phyloP scores from a whole-genome alignment of 2,329 filamentous ascomycete genomes.

The Alternaria angustiovoidea region DNA sequence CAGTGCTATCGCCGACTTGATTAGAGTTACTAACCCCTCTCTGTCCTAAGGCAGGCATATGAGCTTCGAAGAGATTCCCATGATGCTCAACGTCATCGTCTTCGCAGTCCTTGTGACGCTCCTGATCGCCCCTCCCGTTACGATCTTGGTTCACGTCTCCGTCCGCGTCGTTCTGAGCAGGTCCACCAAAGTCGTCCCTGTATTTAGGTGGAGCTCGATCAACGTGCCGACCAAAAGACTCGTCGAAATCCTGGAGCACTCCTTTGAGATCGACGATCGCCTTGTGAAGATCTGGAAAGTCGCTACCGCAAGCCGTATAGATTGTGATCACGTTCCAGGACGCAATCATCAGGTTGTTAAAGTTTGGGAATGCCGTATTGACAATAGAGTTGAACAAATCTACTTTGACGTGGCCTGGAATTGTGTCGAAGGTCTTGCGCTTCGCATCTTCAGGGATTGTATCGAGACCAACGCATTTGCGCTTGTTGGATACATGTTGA shows the following conservation, averaged over 20 bases:
- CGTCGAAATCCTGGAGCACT: constrained; percentile 39
- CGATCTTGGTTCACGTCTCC: no score
- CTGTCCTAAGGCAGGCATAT: background rate
- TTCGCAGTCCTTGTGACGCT: background rate
- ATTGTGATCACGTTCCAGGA: constrained; percentile 44
- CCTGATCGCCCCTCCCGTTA: background rate
- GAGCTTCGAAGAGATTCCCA: background rate
- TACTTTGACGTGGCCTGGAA: constrained; percentile 35
- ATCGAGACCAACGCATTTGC: constrained; percentile 28
- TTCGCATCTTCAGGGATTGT: constrained; percentile 37
- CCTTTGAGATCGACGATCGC: constrained; percentile 35
- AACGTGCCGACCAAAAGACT: constrained; percentile 12
- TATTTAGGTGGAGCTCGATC: constrained; percentile 9
- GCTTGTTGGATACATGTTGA: constrained; percentile 39
- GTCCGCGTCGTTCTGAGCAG: no score
- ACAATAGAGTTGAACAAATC: constrained; percentile 40
- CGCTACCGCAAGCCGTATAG: constrained; percentile 36
- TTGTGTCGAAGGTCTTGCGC: constrained; percentile 26
- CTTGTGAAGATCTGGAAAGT: constrained; percentile 37
- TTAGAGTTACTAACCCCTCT: background rate
- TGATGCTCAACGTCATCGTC: background rate
- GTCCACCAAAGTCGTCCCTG: constrained; percentile 3
- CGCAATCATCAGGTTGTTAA: constrained; percentile 43
- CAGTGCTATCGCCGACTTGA: background rate
- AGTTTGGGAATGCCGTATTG: constrained; percentile 38